Percentiles rank a stretch among this genome's conserved stretches.
Evolutionary conservation across 768 basidiomycete genomes (phyloP).

Genomic region (Hygrophoropsis aurantiaca): DNA sequence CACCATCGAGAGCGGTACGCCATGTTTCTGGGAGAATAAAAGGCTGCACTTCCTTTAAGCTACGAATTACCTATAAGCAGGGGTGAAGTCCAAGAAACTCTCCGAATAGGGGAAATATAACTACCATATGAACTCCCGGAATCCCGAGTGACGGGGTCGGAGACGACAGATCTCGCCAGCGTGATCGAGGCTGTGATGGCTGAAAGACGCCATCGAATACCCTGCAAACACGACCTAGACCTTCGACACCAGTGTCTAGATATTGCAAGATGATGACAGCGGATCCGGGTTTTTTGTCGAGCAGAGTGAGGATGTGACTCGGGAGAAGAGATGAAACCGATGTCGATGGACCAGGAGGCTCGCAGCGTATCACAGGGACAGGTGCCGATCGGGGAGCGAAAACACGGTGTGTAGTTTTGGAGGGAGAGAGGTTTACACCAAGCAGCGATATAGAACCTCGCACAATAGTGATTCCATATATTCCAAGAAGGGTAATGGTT

Average conservation of each 20-base stretch:
- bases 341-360: constrained; percentile 6
- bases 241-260: constrained; percentile 60
- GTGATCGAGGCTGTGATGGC: constrained; percentile 45
- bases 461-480: constrained; percentile 59
- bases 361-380: constrained; percentile 51
- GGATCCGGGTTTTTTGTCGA: constrained; percentile 9
- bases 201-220: constrained; percentile 64
- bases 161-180: constrained; percentile 15
- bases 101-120: too few relatives aligned
- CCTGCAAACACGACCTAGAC: constrained; percentile 61
- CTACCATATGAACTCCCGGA: constrained; percentile 49
- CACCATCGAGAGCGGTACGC: constrained; percentile 26
- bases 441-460: constrained; percentile 58
- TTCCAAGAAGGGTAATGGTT: constrained; percentile 67
- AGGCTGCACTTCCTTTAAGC: constrained; percentile 30
- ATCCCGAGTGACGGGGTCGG: constrained; percentile 41
- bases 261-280: constrained; percentile 59
- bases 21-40: constrained; percentile 38
- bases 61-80: constrained; percentile 19
- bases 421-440: constrained; percentile 51
- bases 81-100: constrained; percentile 13
- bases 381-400: constrained; percentile 84
- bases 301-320: constrained; percentile 5
- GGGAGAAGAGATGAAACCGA: constrained; percentile 10
- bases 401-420: constrained; percentile 44